Conservation (phyloP, 139 green algal species). For the Parachlorella kessleri region DNA sequence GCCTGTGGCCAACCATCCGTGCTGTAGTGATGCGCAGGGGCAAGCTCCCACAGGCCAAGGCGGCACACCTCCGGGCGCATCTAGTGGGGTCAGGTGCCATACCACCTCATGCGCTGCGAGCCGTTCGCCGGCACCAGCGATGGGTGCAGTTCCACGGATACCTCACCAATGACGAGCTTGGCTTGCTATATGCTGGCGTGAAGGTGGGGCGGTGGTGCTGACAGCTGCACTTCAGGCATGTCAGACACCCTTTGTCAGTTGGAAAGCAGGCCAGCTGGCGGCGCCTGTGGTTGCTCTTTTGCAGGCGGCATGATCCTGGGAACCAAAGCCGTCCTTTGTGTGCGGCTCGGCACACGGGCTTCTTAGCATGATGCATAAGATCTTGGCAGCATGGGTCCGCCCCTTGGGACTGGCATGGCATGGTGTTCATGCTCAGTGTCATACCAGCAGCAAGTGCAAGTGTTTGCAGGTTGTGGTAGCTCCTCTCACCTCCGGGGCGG, state of each 20-base stretch:
- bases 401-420: too few species aligned
- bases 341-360: too few species aligned
- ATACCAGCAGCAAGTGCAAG: neutral
- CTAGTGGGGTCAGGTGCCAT: neutral
- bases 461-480: neutral
- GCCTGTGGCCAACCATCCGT: too few species aligned
- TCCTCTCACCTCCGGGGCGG: neutral
- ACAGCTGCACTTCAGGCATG: too few species aligned
- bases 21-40: neutral
- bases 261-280: too few species aligned
- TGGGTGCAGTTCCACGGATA: neutral
- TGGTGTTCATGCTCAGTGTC: neutral
- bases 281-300: too few species aligned
- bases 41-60: neutral
- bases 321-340: too few species aligned
- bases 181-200: neutral
- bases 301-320: too few species aligned
- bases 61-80: neutral
- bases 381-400: neutral
- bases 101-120: too few species aligned
- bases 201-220: conserved; percentile 1
- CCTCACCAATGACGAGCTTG: neutral
- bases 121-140: too few species aligned
- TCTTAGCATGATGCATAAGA: neutral
- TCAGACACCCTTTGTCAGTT: too few species aligned